Evolutionary conservation across 2,329 filamentous ascomycete genomes (phyloP), one percentile per base, ranked within the genome.

Genomic region (Byssothecium circinans): DNA sequence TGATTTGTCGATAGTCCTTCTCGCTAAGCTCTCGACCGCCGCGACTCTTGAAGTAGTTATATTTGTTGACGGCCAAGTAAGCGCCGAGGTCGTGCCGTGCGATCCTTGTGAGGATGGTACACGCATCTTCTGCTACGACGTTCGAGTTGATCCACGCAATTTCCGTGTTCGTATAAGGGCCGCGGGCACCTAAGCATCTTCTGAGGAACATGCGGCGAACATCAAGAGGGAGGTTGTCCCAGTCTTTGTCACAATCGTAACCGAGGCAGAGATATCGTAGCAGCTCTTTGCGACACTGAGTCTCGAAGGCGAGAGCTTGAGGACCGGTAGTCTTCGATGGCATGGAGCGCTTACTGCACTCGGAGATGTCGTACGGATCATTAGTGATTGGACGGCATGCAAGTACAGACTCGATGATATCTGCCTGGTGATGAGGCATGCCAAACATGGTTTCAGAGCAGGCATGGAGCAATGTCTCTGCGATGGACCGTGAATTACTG

Each of bases 71-170:
- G 3, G 60, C 49, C 18, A 73, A 46, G 22, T 72, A 71, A 8
- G 75, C 75, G 4, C 74, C 75, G 7, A 79, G 72, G 51, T 80
- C 76, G 53, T 76, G 76, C 37, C 78, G 67, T 30, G 76, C 74
- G 39, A 80, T 62, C 23, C 78, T 73, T 2, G 68, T 67, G 7
- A 67, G 51, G 10, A 69, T 64, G 4, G 62, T 64, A 40, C 68
- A 70, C 2, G 61, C 64, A n/a, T 72, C 65, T 45, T 75, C 68
- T 3, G 75, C 66, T 17, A 69, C 52, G 41, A 74, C 68, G 45
- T 76, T 74, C 15, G 67, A 57, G 46, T 75, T 68, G 15, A 79
- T 72, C 75, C 75, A 78, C n/a, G 66, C 59, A 50, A 69, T 65
- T 37, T 76, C 67, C 2, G 55, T 62, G 11, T 72, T 70, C 0